Base-by-base conservation (phyloP, 257 asterid species). In the Agastache rugosa region DNA sequence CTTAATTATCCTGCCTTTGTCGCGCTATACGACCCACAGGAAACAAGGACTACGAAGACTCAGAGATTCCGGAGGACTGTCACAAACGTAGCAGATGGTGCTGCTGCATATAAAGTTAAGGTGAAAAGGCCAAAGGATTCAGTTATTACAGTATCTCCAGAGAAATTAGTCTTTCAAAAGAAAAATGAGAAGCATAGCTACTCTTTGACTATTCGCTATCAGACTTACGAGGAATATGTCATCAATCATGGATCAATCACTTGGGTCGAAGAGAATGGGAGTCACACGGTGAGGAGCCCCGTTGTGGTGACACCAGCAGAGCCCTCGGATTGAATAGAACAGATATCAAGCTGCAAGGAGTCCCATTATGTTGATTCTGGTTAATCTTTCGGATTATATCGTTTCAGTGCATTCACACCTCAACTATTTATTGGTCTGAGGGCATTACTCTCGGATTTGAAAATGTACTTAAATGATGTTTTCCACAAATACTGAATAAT, bases 1-100 rank as follows among this genome's bases (percentile, higher is more conserved):
- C 77, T 86, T 1, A 88, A 86, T 6, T 84, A 86, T 72, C 94
- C 91, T 3, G 76, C 91, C 0, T 88, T 86, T 22, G 71, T 86
- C 1, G 82, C 76, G 3, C 63, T 80, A 1, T 85, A 88, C 39
- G 75, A 64, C 19, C 79, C 74, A 0, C 6, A 8, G 12, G 83
- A 71, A 74, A 58, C 62, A 14, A 64, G n/a, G 19, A 56, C 31
- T 1, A 54, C 60, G 8, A 16, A 39, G 58, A 78, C 63, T 5
- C 77, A 74, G 73, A 81, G 39, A 12, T 86, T 79, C 14, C 51
- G 14, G 27, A 79, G 91, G 78, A 83, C 82, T 0, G 77, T 88
- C 14, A 86, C 89, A 8, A 85, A 85, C 20, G 87, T 87, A 6
- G 86, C 83, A 3, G 27, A 65, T 6, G 82, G 81, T 1, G 79